A percentile compares a stretch with the other conserved stretches of the same genome.
Conservation (phyloP, 148 eudicot species). For the Chenopodium album region DNA sequence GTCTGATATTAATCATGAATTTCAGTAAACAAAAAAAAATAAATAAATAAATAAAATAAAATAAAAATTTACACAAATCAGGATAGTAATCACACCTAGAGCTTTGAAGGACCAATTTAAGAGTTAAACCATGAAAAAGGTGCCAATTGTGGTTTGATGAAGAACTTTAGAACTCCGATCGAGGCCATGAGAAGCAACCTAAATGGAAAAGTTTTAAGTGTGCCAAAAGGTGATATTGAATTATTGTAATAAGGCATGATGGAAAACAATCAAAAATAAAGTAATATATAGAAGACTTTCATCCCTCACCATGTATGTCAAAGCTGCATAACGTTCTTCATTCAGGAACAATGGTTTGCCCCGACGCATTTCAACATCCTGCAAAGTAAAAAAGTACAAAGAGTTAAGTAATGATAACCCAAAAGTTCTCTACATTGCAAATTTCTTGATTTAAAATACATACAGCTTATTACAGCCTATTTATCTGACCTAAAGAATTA, state of each 20-base stretch:
- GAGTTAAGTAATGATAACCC: background rate
- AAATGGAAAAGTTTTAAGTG: background rate
- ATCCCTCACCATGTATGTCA: conserved; percentile 72
- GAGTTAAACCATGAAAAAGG: conserved; percentile 55
- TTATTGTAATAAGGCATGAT: background rate
- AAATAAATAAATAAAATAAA: no score
- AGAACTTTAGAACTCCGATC: conserved; percentile 85
- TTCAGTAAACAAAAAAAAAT: no score
- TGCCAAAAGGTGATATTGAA: background rate
- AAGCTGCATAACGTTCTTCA: conserved; percentile 89
- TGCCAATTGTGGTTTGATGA: conserved; percentile 67
- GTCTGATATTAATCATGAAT: background rate
- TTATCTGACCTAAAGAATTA: background rate
- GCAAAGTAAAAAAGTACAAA: conserved; percentile 22
- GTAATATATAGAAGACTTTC: background rate
- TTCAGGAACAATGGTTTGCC: conserved; percentile 89
- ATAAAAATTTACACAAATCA: no score
- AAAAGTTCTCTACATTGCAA: background rate
- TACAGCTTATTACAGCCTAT: background rate
- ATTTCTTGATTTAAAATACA: background rate
- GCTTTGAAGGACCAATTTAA: conserved; percentile 8
- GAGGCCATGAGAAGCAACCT: conserved; percentile 97
- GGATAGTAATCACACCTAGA: background rate
- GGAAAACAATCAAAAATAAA: no score
- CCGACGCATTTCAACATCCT: conserved; percentile 80